phyloP scores from a whole-genome alignment of 106 monocot species.

The Dioscorea alata region DNA sequence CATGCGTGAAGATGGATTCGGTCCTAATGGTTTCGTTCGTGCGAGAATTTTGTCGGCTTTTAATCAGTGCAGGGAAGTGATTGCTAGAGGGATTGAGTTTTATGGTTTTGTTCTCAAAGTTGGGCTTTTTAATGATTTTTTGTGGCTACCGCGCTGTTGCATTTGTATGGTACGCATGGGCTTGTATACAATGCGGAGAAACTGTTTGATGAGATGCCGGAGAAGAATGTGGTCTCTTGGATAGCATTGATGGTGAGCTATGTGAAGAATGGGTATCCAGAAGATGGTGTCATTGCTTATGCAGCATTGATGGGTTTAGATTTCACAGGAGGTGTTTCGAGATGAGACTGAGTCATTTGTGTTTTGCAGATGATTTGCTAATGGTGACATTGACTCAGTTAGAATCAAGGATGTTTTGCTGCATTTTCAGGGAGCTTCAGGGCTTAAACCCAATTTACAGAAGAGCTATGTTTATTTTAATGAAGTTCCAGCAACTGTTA shows the following conservation, averaged over 20 bases:
- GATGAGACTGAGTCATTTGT: too few relatives aligned
- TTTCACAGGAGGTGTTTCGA: too few relatives aligned
- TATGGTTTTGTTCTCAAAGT: conserved; percentile 48
- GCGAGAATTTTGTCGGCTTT: conserved; percentile 53
- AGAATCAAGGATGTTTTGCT: too few relatives aligned
- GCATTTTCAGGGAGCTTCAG: too few relatives aligned
- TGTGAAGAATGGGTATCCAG: conserved; percentile 35
- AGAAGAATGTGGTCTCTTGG: conserved; percentile 87
- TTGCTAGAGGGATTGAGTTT: conserved; percentile 29
- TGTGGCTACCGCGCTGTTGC: conserved; percentile 69
- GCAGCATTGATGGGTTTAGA: too few relatives aligned
- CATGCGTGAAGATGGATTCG: conserved; percentile 34
- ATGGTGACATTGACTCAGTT: too few relatives aligned
- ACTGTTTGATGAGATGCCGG: conserved; percentile 57
- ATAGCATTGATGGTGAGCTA: conserved; percentile 71
- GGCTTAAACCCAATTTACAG: too few relatives aligned
- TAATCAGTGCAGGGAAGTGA: conserved; percentile 17
- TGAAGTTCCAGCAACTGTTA: too few relatives aligned
- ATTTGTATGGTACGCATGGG: conserved; percentile 58
- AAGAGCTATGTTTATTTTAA: too few relatives aligned
- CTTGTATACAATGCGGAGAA: conserved; percentile 30
- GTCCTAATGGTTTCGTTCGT: conserved; percentile 48
- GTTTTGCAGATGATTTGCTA: too few relatives aligned
- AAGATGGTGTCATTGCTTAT: conserved; percentile 54
- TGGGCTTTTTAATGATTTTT: conserved; percentile 52